Evolutionary conservation across 495 filamentous ascomycete species (phyloP), one percentile per base, ranked within the genome.

Genomic region (Aspergillus diversus): DNA sequence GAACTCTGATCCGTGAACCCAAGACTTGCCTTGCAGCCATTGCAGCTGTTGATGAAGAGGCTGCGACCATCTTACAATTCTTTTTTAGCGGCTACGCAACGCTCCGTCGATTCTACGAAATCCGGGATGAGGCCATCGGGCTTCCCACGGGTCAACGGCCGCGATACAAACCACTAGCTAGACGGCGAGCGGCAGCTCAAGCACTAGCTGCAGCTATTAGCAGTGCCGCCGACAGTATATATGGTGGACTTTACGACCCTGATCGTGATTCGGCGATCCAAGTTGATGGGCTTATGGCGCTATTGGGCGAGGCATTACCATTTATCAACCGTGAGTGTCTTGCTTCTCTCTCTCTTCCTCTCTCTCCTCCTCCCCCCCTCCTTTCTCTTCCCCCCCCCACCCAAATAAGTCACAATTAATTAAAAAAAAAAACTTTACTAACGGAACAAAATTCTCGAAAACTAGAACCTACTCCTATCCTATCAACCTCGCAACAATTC

Each of bases 11-110:
- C 51, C 82, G 80, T 48, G 84, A 88, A 47, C 89, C 91, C 9
- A 87, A 86, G 68, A 66, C 81, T 11, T 86, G 87, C 11, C 80
- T 96, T 33, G 83, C 86, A 34, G 73, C 83, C 15, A 83, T 91
- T 53, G 87, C 89, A 0, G 76, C 80, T 33, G 75, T 84, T 16
- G 92, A 96, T 71, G 77, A 85, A 39, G 89, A 92, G 66, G 92
- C 91, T 9, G 93, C 93, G 27, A 81, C 87, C 59, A 85, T 95
- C 9, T 80, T 97, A 2, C 90, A 91, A 53, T 89, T 86, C 62
- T 87, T 92, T 70, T 84, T 96, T n/a, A 92, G 89, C 70, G 93
- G 93, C 37, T 97, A 97, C 67, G 93, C 92, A 37, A 93, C 90
- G 0, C 80, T 97, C 6, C 86, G 93, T 15, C 88, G 88, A 64